These are phyloP conservation scores for Apophysomyces variabilis DNA, from an alignment of 371 early-diverging fungal genomes.

Conservation along the genomic window DNA sequence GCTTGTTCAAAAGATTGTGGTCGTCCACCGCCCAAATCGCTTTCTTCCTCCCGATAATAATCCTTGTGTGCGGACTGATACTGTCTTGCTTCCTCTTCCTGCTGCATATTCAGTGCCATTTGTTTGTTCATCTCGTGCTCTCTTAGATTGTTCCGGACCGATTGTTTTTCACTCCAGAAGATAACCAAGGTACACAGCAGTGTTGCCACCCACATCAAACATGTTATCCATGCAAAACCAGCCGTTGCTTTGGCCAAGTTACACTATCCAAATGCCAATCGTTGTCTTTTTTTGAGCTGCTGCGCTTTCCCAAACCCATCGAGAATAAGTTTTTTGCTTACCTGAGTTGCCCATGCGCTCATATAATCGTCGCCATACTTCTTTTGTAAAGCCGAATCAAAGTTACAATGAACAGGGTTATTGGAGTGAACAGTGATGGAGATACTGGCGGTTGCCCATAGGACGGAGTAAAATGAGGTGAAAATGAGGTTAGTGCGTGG, in stretches of 20 bases:
- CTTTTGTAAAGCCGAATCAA: conserved; percentile 24
- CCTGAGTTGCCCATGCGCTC: conserved; percentile 45
- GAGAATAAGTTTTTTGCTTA: conserved; percentile 20
- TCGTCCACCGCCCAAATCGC: conserved; percentile 26
- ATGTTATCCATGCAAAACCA: conserved; percentile 53
- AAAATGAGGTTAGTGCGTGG: conserved; percentile 46
- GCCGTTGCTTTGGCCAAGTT: conserved; percentile 43
- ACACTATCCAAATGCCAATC: conserved; percentile 26
- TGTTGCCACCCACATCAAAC: conserved; percentile 45
- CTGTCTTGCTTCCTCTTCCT: conserved; percentile 7
- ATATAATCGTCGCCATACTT: conserved; percentile 23
- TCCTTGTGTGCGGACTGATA: neutral
- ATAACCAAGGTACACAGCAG: conserved; percentile 35
- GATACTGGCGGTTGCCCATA: conserved; percentile 48
- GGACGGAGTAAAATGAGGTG: conserved; percentile 35
- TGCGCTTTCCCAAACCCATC: neutral
- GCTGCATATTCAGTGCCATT: conserved; percentile 18
- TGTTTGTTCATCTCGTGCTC: conserved; percentile 47
- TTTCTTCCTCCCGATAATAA: conserved; percentile 27
- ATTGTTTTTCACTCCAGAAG: conserved; percentile 46
- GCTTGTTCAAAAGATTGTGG: conserved; percentile 34
- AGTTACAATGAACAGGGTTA: conserved; percentile 29
- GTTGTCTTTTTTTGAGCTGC: neutral
- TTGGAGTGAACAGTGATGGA: conserved; percentile 43
- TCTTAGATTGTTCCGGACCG: conserved; percentile 44